phyloP scores from a whole-genome alignment of 2,329 filamentous ascomycete species.

The Tolypocladium endophyticum region DNA sequence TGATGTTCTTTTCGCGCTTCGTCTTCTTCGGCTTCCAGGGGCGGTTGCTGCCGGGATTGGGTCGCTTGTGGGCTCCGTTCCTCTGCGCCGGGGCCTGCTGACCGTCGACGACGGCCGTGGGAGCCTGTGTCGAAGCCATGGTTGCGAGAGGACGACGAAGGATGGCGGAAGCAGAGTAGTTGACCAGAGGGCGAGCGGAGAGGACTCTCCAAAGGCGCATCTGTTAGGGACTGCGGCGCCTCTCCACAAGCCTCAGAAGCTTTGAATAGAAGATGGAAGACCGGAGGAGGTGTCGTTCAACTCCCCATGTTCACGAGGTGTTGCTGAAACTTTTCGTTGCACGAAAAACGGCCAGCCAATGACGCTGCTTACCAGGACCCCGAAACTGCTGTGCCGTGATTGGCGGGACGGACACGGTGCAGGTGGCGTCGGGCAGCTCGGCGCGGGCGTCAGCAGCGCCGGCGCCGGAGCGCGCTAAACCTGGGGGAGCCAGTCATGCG shows the following conservation, averaged over 20 bases:
- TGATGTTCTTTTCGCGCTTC: slow-evolving; percentile 49
- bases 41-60: slow-evolving; percentile 5
- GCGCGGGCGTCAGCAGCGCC: not conserved
- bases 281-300: not conserved
- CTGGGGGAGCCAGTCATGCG: not conserved
- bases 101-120: not conserved
- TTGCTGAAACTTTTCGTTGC: not conserved
- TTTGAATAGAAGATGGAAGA: not conserved
- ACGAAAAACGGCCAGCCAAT: not conserved
- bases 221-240: not conserved
- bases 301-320: no score
- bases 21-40: slow-evolving; percentile 36
- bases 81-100: not conserved
- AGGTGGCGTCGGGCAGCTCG: no score
- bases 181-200: not conserved
- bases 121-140: not conserved
- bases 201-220: not conserved
- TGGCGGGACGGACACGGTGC: not conserved
- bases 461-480: not conserved
- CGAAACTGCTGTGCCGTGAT: not conserved
- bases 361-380: not conserved
- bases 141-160: not conserved
- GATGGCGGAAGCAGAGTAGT: not conserved
- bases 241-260: not conserved
- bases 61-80: not conserved